Conservation (phyloP, 371 early-diverging fungal genomes). For the Mucor irregularis region DNA sequence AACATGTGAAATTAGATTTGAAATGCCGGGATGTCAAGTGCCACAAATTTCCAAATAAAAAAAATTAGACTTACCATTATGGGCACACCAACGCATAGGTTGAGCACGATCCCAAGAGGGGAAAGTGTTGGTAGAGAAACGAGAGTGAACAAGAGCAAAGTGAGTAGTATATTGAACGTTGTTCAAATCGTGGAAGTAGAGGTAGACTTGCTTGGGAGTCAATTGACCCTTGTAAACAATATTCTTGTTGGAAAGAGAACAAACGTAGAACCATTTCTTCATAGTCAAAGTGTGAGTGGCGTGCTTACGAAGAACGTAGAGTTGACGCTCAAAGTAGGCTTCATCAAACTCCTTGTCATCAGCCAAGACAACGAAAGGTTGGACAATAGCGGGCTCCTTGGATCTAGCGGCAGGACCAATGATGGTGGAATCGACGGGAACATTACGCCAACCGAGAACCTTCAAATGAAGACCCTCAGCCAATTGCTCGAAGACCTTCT, state of each 20-base stretch:
- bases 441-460: slow-evolving; percentile 89
- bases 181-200: slow-evolving; percentile 87
- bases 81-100: slow-evolving; percentile 96
- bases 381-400: slow-evolving; percentile 92
- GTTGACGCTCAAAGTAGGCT: slow-evolving; percentile 79
- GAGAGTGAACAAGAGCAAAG: slow-evolving; percentile 96
- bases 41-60: not conserved
- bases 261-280: slow-evolving; percentile 93
- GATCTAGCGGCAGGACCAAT: slow-evolving; percentile 87
- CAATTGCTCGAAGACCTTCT: slow-evolving; percentile 74
- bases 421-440: slow-evolving; percentile 83
- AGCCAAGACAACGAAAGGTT: slow-evolving; percentile 84
- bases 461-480: slow-evolving; percentile 70
- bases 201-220: slow-evolving; percentile 91
- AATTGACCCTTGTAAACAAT: slow-evolving; percentile 97
- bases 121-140: slow-evolving; percentile 98
- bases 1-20: not conserved
- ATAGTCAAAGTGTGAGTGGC: slow-evolving; percentile 78
- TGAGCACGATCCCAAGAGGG: slow-evolving; percentile 98
- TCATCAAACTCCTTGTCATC: slow-evolving; percentile 59
- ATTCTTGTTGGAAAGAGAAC: slow-evolving; percentile 89
- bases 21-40: no score
- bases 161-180: slow-evolving; percentile 81
- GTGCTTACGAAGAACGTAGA: slow-evolving; percentile 90
- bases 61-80: slow-evolving; percentile 77